Evolutionary conservation across 2,329 filamentous ascomycete genomes (phyloP).

Genomic region (Coleophoma eucalyptorum): DNA sequence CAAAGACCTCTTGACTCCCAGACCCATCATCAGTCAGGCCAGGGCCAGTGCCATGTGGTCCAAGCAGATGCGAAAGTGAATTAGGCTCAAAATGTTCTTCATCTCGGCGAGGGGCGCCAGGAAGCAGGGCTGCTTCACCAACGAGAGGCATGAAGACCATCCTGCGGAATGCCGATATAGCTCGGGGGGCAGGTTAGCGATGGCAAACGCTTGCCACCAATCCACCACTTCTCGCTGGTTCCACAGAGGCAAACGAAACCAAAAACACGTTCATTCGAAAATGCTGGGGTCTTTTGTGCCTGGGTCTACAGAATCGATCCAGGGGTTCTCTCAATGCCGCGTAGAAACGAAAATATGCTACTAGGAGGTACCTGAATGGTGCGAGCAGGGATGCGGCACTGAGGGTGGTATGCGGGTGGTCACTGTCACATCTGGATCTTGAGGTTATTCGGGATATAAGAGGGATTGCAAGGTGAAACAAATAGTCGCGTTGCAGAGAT

Average conservation of each 20-base stretch:
- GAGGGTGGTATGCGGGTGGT: too few relatives aligned
- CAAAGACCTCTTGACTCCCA: slow-evolving; percentile 5
- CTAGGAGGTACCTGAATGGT: background rate
- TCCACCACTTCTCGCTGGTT: background rate
- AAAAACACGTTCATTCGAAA: background rate
- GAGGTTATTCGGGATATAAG: background rate
- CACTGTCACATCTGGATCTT: background rate
- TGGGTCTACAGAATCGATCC: background rate
- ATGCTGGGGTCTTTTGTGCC: background rate
- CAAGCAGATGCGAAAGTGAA: slow-evolving; percentile 10
- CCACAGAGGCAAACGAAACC: background rate
- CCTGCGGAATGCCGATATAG: slow-evolving; percentile 10
- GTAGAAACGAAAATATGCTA: background rate
- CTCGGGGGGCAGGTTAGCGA: background rate
- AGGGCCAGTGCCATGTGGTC: slow-evolving; percentile 11
- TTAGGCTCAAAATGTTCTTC: slow-evolving; percentile 10
- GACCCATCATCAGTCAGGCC: slow-evolving; percentile 1
- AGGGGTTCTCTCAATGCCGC: background rate
- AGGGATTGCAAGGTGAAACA: too few relatives aligned
- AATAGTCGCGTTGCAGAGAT: background rate
- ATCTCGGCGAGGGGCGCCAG: slow-evolving; percentile 10
- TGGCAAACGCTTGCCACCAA: background rate
- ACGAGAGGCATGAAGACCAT: slow-evolving; percentile 8
- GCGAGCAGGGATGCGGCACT: background rate
- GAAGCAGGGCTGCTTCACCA: slow-evolving; percentile 5